Base-by-base conservation (phyloP, 225 moss, liverwort and hornwort species). In the Thuidium tamariscinum region DNA sequence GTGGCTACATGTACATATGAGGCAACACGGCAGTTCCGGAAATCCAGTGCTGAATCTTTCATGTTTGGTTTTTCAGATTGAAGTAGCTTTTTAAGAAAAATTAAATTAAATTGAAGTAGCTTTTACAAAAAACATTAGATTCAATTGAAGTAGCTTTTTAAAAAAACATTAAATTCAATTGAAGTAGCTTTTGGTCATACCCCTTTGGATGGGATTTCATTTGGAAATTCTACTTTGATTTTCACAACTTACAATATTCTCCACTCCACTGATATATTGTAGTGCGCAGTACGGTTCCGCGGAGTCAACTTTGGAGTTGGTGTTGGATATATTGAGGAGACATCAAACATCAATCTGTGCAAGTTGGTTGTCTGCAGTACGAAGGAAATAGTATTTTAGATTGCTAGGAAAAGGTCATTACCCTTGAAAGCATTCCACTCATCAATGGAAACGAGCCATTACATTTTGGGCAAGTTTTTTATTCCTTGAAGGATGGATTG, bases 231-330 rank as follows among this genome's bases (percentile, higher is more conserved):
- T 5, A 22, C 22, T 74, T 49, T n/a, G n/a, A 54, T 36, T 23
- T 36, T 76, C 6, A 6, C 16, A 36, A 76, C 21, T 21, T 56
- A 56, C 16, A 23, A 25, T 76, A 25, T 51, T 21, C 34, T 74
- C 34, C 34, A 74, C 21, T 49, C 48, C 48, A 48, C 48, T 48
- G 11, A 48, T 9, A 11, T 48, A 16, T 20, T 29, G 15, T 29
- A 29, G 4, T 71, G 10, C 11, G 0, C 0, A n/a, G 29, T 51
- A 21, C 2, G 9, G 9, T 51, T 74, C 34, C 51, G 5, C 3
- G 3, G 4, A 52, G 75, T 75, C 75, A 75, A 75, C 52, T n/a
- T 52, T 51, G 54, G 52, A 52, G n/a, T 52, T 52, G n/a, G 13
- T n/a, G 9, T 77, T 54, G 36, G n/a, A 52, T 8, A 23, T 22